These are phyloP conservation scores for Trifolium subterraneum DNA, from an alignment of 306 rosid genomes.

Conservation along the genomic window DNA sequence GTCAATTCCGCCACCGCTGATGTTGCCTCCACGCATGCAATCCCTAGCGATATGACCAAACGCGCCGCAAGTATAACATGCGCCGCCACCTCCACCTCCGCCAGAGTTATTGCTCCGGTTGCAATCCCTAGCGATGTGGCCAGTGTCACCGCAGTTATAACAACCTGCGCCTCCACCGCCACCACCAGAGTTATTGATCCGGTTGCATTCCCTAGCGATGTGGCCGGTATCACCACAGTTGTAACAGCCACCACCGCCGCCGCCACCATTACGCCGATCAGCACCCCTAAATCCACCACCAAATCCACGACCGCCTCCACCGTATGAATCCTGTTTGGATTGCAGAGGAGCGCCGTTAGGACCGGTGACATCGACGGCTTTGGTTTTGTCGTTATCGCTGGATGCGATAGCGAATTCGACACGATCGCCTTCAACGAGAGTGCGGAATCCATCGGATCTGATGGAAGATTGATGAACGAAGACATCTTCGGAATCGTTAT, in stretches of 20 bases:
- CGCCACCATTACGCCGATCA: constrained; percentile 56
- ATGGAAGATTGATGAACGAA: constrained; percentile 88
- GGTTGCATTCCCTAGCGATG: constrained; percentile 73
- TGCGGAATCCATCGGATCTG: constrained; percentile 85
- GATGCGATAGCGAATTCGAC: constrained; percentile 72
- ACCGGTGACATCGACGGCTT: constrained; percentile 80
- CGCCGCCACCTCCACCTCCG: constrained; percentile 31
- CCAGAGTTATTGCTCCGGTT: constrained; percentile 43
- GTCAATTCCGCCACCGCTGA: not conserved
- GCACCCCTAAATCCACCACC: constrained; percentile 64
- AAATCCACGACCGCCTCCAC: constrained; percentile 49
- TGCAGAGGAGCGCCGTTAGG: constrained; percentile 64
- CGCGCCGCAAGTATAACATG: constrained; percentile 68
- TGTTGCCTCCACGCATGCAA: not conserved
- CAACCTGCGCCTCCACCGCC: constrained; percentile 55
- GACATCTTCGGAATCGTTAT: constrained; percentile 74
- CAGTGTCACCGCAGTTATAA: constrained; percentile 64
- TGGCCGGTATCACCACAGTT: constrained; percentile 75
- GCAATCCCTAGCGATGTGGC: constrained; percentile 81
- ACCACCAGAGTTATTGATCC: constrained; percentile 39
- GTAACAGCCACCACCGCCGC: constrained; percentile 58
- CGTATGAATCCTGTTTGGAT: constrained; percentile 42
- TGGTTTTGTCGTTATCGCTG: constrained; percentile 70
- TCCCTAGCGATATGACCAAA: constrained; percentile 54
- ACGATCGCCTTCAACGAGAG: constrained; percentile 64